These are phyloP conservation scores for Cladorrhinum sp. DNA, from an alignment of 2,329 filamentous ascomycete genomes.

Conservation along the genomic window DNA sequence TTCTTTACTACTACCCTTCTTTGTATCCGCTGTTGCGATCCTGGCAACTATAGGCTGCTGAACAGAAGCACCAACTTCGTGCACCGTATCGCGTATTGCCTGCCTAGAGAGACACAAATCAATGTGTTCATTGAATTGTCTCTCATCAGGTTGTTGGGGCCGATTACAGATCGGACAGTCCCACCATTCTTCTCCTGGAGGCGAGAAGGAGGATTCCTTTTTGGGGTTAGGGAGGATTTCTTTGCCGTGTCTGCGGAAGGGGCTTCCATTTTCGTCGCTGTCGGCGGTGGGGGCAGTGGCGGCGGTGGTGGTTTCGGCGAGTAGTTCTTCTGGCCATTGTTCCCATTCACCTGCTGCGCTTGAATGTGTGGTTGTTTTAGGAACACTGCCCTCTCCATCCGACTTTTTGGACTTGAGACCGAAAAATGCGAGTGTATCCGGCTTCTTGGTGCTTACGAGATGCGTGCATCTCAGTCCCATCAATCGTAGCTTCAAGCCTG, in stretches of 20 bases:
- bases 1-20: slow-evolving; percentile 36
- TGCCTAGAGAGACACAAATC: slow-evolving; percentile 84
- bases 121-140: slow-evolving; percentile 83
- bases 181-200: slow-evolving; percentile 60
- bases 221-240: slow-evolving; percentile 52
- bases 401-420: slow-evolving; percentile 49
- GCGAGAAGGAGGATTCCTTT: slow-evolving; percentile 32
- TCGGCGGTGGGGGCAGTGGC: no score
- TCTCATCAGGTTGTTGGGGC: slow-evolving; percentile 72
- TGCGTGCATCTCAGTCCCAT: slow-evolving; percentile 89
- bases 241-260: slow-evolving; percentile 44
- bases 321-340: slow-evolving; percentile 51
- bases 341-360: slow-evolving; percentile 63
- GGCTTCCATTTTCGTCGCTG: slow-evolving; percentile 46
- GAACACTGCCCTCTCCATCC: slow-evolving; percentile 1
- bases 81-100: slow-evolving; percentile 80
- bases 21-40: slow-evolving; percentile 38
- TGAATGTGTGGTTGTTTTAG: slow-evolving; percentile 35
- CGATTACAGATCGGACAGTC: slow-evolving; percentile 83
- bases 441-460: slow-evolving; percentile 80
- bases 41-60: slow-evolving; percentile 20
- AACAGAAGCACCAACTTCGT: slow-evolving; percentile 43
- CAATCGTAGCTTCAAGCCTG: slow-evolving; percentile 73
- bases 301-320: no score
- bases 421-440: slow-evolving; percentile 75